Evolutionary conservation across 2,329 filamentous ascomycete genomes (phyloP), one percentile per base, ranked within the genome.

Genomic region (Talaromyces islandicus): DNA sequence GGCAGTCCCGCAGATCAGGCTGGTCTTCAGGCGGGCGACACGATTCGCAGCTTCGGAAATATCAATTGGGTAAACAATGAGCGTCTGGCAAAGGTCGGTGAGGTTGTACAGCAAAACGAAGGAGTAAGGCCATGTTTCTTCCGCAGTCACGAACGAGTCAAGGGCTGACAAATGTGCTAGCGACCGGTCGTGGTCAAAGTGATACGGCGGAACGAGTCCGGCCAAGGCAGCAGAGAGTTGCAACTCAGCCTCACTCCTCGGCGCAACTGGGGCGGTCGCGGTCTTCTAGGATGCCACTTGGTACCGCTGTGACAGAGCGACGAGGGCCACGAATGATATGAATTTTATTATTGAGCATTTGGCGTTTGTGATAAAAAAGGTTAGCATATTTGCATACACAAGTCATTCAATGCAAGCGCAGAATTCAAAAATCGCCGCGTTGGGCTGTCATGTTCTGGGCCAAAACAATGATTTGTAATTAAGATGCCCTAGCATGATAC

Each of bases 251-350:
- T 99, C 64, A 90, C 81, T 54, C 93, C 93, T 57, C 83, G 85
- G 67, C 84, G 85, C 51, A 82, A 92, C 70, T 99, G 94, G 93
- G 93, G 93, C 66, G 94, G 94, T 30, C 83, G 91, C 73, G 94
- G 93, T 12, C 78, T 95, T 73, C 78, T 99, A 68, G 93, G 93
- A 58, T 99, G 93, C 73, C 92, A 97, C 77, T 84, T 97, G 64
- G 77, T 96, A 65, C 91, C 91, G 27, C 66, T 95, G 60, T 96
- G 79, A 83, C 38, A 52, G 48, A 19, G 7, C 25, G 24, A 52
- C 10, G 48, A 52, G 27, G 35, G 25, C 48, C 25, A 52, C 48
- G 48, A 52, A 52, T 52, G 48, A 52, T 17, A 52, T 11, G 25
- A 52, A 17, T 6, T 52, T 25, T 52, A 52, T 52, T 52, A 52